These are phyloP conservation scores for Spergularia azorica DNA, from an alignment of 179 eudicot species.

Conservation along the genomic window DNA sequence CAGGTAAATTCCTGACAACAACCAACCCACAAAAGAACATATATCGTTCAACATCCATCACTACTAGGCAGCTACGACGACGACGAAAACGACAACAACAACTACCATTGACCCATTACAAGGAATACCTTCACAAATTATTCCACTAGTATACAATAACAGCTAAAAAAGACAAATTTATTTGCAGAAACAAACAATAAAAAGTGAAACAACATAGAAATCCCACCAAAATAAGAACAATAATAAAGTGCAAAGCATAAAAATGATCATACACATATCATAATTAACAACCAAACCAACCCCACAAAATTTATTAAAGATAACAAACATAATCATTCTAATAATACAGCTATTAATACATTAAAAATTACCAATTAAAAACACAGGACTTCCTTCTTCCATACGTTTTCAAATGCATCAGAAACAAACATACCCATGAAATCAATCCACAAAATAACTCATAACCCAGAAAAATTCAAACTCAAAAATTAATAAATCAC, in stretches of 20 bases:
- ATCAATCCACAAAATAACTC: not conserved
- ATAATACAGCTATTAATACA: not conserved
- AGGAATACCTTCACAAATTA: not conserved
- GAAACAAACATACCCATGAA: not conserved
- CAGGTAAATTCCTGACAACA: not conserved
- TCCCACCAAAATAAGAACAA: not conserved
- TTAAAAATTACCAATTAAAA: not conserved
- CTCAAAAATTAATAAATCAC: not conserved
- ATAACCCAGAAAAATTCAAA: not conserved
- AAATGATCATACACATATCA: not conserved
- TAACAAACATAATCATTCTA: conserved; percentile 13
- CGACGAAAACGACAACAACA: not conserved
- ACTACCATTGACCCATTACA: not conserved
- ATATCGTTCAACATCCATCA: not conserved
- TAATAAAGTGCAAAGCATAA: not conserved
- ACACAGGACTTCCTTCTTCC: not conserved
- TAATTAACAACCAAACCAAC: not conserved
- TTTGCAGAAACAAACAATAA: not conserved
- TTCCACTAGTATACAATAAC: not conserved
- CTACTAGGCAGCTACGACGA: not conserved
- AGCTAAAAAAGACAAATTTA: not conserved
- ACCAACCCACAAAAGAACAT: conserved; percentile 1
- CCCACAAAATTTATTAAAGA: not conserved
- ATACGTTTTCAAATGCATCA: not conserved
- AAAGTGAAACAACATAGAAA: not conserved